Percentiles rank a stretch among this genome's conserved stretches.
Conservation (phyloP, 2,329 filamentous ascomycete species). For the Emericellopsis atlantica region DNA sequence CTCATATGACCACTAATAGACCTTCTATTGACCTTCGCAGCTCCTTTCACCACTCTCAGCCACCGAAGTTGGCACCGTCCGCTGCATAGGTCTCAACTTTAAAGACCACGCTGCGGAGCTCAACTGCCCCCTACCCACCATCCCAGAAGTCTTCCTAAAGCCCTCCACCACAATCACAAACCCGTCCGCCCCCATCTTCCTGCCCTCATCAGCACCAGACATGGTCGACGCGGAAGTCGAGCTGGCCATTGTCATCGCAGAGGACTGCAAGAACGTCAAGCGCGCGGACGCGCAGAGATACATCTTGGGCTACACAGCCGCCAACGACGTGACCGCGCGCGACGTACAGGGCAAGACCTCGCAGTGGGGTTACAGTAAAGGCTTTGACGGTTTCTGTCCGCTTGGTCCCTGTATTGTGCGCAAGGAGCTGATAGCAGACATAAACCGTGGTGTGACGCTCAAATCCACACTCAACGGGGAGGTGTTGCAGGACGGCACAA, state of each 20-base stretch:
- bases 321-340: no score
- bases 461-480: constrained; percentile 10
- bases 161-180: constrained; percentile 23
- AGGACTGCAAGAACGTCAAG: constrained; percentile 30
- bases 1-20: neutral
- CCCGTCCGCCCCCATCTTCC: constrained; percentile 25
- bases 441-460: constrained; percentile 4
- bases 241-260: constrained; percentile 33
- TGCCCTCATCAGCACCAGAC: constrained; percentile 31
- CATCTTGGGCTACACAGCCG: no score
- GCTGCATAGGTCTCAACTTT: constrained; percentile 36
- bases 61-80: constrained; percentile 6
- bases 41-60: constrained; percentile 5
- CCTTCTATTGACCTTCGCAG: neutral
- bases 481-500: constrained; percentile 8
- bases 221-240: constrained; percentile 37
- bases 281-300: no score
- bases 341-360: constrained; percentile 29
- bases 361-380: constrained; percentile 38
- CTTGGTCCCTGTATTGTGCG: constrained; percentile 18
- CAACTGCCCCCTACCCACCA: constrained; percentile 7
- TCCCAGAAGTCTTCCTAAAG: constrained; percentile 26
- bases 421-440: constrained; percentile 2
- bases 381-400: constrained; percentile 34
- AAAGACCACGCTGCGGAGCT: constrained; percentile 15